phyloP scores from a whole-genome alignment of 805 yeast genomes.

The Kregervanrija pseudodelftensis region DNA sequence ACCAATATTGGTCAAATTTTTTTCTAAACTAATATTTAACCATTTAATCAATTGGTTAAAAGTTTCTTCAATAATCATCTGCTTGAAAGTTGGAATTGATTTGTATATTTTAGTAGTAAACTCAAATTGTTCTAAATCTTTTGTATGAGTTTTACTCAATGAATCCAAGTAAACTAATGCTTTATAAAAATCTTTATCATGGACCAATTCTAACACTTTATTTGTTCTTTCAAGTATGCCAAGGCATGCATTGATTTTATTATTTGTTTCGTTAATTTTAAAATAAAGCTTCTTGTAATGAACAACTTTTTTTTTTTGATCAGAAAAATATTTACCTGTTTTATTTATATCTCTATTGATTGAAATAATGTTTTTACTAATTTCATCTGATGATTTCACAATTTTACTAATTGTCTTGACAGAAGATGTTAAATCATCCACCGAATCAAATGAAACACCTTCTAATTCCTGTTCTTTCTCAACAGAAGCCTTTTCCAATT shows the following conservation, averaged over 20 bases:
- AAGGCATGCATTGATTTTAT: slow-evolving; percentile 63
- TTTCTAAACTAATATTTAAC: slow-evolving; percentile 54
- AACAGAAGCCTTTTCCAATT: slow-evolving; percentile 48
- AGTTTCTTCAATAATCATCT: slow-evolving; percentile 68
- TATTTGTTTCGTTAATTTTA: slow-evolving; percentile 66
- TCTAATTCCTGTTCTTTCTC: slow-evolving; percentile 59
- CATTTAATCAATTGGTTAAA: slow-evolving; percentile 59
- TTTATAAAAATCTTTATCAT: slow-evolving; percentile 68
- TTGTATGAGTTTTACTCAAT: slow-evolving; percentile 58
- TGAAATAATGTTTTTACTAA: slow-evolving; percentile 46
- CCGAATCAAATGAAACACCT: slow-evolving; percentile 52
- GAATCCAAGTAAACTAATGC: slow-evolving; percentile 81
- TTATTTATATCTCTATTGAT: slow-evolving; percentile 53
- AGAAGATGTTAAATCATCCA: slow-evolving; percentile 48
- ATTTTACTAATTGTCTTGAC: slow-evolving; percentile 59
- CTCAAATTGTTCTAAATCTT: slow-evolving; percentile 58
- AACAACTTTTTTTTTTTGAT: slow-evolving; percentile 51
- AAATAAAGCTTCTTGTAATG: slow-evolving; percentile 55
- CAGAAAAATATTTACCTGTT: slow-evolving; percentile 60
- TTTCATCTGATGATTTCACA: slow-evolving; percentile 45
- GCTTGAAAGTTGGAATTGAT: slow-evolving; percentile 70
- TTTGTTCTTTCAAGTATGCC: slow-evolving; percentile 82
- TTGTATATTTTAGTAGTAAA: slow-evolving; percentile 67
- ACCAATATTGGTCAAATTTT: slow-evolving; percentile 55
- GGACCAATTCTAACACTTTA: slow-evolving; percentile 74